A percentile compares a stretch with the other conserved stretches of the same genome.
These are phyloP conservation scores for Xanthoceras sorbifolium DNA, from an alignment of 345 rosid genomes.

Conservation along the genomic window DNA sequence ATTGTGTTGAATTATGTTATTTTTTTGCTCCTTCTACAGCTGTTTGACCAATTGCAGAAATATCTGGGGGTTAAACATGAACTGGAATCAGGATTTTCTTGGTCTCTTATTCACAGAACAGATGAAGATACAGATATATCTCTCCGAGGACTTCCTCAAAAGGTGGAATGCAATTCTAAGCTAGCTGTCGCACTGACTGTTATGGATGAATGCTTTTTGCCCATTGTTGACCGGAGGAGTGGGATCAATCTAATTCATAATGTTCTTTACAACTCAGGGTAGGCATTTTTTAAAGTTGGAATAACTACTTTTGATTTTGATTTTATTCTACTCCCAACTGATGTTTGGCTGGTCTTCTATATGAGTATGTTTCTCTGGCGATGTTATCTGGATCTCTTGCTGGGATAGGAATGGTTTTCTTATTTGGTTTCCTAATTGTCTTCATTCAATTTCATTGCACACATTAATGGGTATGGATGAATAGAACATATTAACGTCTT, in stretches of 20 bases:
- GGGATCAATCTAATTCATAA: constrained; percentile 73
- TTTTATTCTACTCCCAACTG: neutral
- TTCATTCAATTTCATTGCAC: constrained; percentile 2
- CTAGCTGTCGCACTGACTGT: constrained; percentile 70
- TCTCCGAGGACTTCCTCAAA: constrained; percentile 47
- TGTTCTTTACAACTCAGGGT: constrained; percentile 83
- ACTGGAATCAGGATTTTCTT: constrained; percentile 79
- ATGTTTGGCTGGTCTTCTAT: constrained; percentile 17
- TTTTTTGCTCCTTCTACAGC: constrained; percentile 48
- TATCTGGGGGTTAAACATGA: constrained; percentile 83
- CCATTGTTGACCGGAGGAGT: constrained; percentile 81
- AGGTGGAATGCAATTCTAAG: constrained; percentile 77
- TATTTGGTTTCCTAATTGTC: neutral
- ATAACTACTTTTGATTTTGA: neutral
- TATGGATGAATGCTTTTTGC: constrained; percentile 95
- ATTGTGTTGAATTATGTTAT: neutral
- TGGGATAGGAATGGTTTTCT: neutral
- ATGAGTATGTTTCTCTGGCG: neutral
- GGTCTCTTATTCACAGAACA: constrained; percentile 71
- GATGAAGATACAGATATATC: constrained; percentile 51
- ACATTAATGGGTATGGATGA: constrained; percentile 1
- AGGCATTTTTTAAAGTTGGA: constrained; percentile 27
- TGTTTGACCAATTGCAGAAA: constrained; percentile 66
- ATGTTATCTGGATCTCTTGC: neutral
- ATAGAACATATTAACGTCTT: neutral